These are phyloP conservation scores for Phtheirospermum japonicum DNA, from an alignment of 257 asterid genomes.

Conservation along the genomic window DNA sequence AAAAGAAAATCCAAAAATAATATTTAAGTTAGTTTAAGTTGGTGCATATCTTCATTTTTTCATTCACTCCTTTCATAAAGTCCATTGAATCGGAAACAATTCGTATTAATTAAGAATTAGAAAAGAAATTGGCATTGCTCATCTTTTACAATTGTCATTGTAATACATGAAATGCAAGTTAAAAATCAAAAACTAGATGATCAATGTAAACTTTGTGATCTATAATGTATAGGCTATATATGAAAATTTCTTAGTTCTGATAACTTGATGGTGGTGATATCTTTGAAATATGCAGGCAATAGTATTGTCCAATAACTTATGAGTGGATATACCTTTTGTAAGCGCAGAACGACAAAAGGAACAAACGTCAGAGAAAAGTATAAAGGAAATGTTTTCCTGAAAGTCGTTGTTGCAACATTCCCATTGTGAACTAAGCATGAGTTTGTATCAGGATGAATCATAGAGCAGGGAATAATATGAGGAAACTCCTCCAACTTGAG, in stretches of 20 bases:
- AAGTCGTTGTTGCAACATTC: conserved; percentile 74
- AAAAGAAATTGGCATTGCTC: neutral
- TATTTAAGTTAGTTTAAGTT: no score
- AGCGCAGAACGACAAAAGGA: conserved; percentile 88
- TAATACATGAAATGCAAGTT: conserved; percentile 7
- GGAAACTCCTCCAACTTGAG: conserved; percentile 76
- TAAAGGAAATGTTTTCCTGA: conserved; percentile 94
- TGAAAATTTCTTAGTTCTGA: neutral
- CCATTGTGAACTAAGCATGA: conserved; percentile 86
- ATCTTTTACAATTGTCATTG: neutral
- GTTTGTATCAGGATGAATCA: conserved; percentile 75
- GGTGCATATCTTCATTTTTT: no score
- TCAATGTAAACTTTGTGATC: conserved; percentile 2
- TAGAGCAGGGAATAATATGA: conserved; percentile 77
- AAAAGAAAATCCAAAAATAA: no score
- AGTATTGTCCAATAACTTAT: conserved; percentile 13
- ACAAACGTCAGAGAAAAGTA: conserved; percentile 98
- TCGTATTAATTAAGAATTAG: no score
- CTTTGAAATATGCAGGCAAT: conserved; percentile 11
- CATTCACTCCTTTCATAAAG: no score
- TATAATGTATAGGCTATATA: neutral
- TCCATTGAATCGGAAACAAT: no score
- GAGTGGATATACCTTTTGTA: conserved; percentile 73
- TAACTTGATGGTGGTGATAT: conserved; percentile 16
- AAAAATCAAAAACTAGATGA: neutral